phyloP scores from a whole-genome alignment of 2,329 filamentous ascomycete species.

The Hypoxylon sp. region DNA sequence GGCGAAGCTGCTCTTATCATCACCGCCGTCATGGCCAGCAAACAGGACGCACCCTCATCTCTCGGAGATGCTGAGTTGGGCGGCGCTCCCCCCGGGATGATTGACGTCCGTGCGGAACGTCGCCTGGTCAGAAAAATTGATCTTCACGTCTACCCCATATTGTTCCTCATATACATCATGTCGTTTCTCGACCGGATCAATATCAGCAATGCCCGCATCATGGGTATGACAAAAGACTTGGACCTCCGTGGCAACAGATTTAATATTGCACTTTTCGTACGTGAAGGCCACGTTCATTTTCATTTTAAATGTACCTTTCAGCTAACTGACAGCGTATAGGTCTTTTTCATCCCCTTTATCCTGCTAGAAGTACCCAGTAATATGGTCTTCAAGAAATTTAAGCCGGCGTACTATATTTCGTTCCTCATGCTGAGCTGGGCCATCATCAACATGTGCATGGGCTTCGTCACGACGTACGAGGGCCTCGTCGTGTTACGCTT shows the following conservation, averaged over 20 bases:
- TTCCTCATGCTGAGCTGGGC: conserved; percentile 59
- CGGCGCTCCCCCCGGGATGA: conserved; percentile 28
- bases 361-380: conserved; percentile 60
- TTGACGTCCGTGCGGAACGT: conserved; percentile 52
- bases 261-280: conserved; percentile 57
- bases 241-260: conserved; percentile 56
- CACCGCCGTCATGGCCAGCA: conserved; percentile 14
- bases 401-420: conserved; percentile 55
- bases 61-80: conserved; percentile 1
- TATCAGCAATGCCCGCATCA: conserved; percentile 61
- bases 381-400: conserved; percentile 58
- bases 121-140: conserved; percentile 57
- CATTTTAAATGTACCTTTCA: background rate
- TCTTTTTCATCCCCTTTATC: conserved; percentile 57
- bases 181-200: conserved; percentile 60
- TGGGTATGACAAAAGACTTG: conserved; percentile 58
- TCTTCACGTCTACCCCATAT: conserved; percentile 55
- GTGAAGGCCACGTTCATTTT: conserved; percentile 12
- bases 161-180: conserved; percentile 57
- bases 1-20: conserved; percentile 5
- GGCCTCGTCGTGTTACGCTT: conserved; percentile 58
- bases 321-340: conserved; percentile 34
- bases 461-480: conserved; percentile 56
- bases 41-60: conserved; percentile 15
- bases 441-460: conserved; percentile 60